phyloP scores from a whole-genome alignment of 352 stramenopile genomes.

The Pythium pectinolyticum region DNA sequence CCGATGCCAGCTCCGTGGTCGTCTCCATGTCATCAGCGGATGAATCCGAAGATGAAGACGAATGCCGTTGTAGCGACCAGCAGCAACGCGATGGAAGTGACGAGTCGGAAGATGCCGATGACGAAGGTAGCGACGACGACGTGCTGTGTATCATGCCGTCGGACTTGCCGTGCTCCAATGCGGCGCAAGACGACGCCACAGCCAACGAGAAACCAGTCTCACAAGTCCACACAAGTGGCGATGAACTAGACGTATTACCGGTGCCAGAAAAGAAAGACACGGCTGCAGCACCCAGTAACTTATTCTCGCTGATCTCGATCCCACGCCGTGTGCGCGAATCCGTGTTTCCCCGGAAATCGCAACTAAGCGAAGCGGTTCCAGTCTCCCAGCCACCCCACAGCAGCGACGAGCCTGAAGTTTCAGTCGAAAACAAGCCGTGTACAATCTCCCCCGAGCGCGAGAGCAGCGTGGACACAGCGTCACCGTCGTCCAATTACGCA shows the following conservation, averaged over 20 bases:
- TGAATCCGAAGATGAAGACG: slow-evolving; percentile 13
- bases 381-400: no score
- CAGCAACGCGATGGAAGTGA: slow-evolving; percentile 20
- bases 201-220: neutral
- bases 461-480: slow-evolving; percentile 9
- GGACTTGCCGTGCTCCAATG: neutral
- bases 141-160: slow-evolving; percentile 40
- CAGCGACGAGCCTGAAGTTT: no score
- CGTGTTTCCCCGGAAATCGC: slow-evolving; percentile 21
- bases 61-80: no score
- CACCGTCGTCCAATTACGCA: slow-evolving; percentile 10
- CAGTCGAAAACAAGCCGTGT: neutral
- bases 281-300: neutral
- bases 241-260: slow-evolving; percentile 3
- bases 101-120: slow-evolving; percentile 38
- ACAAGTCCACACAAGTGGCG: slow-evolving; percentile 10
- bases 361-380: neutral
- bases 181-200: slow-evolving; percentile 18
- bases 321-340: slow-evolving; percentile 24
- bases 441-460: slow-evolving; percentile 10
- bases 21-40: slow-evolving; percentile 21
- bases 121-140: slow-evolving; percentile 46
- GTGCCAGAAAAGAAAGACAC: neutral
- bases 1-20: slow-evolving; percentile 20
- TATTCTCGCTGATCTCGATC: slow-evolving; percentile 27